Evolutionary conservation across 192 early-diverging fungal species (phyloP), one percentile per base, ranked within the genome.

Genomic region (Blastocladiella britannica): DNA sequence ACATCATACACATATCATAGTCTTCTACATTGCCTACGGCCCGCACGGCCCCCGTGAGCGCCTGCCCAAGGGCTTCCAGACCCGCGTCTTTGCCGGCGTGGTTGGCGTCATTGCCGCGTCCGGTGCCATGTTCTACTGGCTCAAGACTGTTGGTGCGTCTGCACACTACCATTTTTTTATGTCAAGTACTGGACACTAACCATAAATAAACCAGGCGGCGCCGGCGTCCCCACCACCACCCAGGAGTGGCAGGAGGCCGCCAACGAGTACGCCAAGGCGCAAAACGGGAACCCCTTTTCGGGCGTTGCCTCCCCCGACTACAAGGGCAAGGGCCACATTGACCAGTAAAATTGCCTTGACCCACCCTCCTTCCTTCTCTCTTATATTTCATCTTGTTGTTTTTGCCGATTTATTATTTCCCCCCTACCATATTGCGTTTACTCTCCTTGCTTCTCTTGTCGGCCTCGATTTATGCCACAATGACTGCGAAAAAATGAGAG

Each of bases 1-100:
- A 8, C 25, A 22, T 52, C 8, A 24, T 57, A 26, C 30, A 53
- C 15, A 22, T 28, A 22, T 9, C 20, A 53, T 12, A 86, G 89
- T 84, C 55, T 94, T 89, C 75, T 95, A 79, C 71, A 84, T 93
- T 66, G 86, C 94, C 52, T 98, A 93, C 72, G 94, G 94, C 58
- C 71, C 83, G 51, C 87, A 93, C 79, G 88, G 84, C 71, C 77
- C 83, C 53, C 87, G 94, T 59, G 80, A 84, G 59, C 83, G 81
- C 31, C 65, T 77, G 54, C 64, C 67, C 55, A 68, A 81, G 72
- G 73, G 79, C 62, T 74, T 80, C 73, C 63, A 67, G 64, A 62
- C 74, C 62, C 83, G 88, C 77, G 68, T 84, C 27, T 60, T 87
- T 65, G 51, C 72, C 53, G 87, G 79, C 57, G 62, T 86, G 43